Base-by-base conservation (phyloP, 805 yeast genomes). In the Nakazawaea wyomingensis region DNA sequence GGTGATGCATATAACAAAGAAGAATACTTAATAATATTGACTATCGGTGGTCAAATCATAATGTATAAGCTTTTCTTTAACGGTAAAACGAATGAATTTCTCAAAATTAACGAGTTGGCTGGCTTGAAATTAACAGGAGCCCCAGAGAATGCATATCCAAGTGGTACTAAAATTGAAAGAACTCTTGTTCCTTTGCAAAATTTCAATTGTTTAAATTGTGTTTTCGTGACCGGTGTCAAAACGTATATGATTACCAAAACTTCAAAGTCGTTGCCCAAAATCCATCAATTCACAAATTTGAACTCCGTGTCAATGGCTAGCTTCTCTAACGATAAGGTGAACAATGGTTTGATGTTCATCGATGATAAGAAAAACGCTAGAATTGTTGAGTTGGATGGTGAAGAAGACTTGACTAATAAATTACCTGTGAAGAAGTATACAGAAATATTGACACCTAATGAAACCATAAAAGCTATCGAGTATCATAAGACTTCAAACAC, bases 21-120 rank as follows among this genome's bases (percentile, higher is more conserved):
- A 37, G 89, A 85, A 51, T 79, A 79, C 56, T 59, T 89, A 45
- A 71, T 88, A 0, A 68, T 86, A 6, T 62, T 87, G 39, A 88
- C 95, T 0, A 76, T 80, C 55, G 93, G 95, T 41, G 95, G 95
- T 52, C 93, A 87, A 57, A 65, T 88, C 2, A 65, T 78, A 28
- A 64, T 85, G 39, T 89, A 88, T 58, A 79, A 78, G 51, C 64
- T 80, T 28, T 77, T 62, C 48, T 65, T 66, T 47, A 77, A 71
- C 51, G 73, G 74, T 14, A 71, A 60, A 20, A 65, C 61, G 48
- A 71, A 58, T 48, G 60, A 55, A 38, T 66, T 71, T 30, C 49
- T 54, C 39, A 76, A 72, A 55, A 72, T 66, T 44, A 68, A 62
- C 53, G 74, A 71, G 46, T 50, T 56, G 65, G 62, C 56, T 28